These are phyloP conservation scores for Sordariomycetes sp. DNA, from an alignment of 2,329 filamentous ascomycete species.

Conservation along the genomic window DNA sequence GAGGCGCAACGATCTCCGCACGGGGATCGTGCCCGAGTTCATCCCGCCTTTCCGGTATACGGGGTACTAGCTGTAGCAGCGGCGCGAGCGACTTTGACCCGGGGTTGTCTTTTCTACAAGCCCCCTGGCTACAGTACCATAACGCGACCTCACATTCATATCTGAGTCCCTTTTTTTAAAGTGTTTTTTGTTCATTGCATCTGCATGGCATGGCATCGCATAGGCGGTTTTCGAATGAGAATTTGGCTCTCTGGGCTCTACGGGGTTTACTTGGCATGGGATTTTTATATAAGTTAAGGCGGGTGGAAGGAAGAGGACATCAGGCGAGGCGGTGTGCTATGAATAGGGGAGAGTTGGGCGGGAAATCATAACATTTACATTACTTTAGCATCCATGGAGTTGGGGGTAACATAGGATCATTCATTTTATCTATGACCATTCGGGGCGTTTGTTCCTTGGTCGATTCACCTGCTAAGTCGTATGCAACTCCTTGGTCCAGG, in stretches of 20 bases:
- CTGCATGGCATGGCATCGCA: constrained; percentile 16
- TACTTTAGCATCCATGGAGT: neutral
- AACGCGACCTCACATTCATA: neutral
- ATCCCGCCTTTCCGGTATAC: constrained; percentile 11
- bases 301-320: neutral
- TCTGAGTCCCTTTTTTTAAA: constrained; percentile 10
- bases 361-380: neutral
- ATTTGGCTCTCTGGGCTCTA: neutral
- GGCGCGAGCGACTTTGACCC: too few relatives aligned
- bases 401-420: neutral
- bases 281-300: neutral
- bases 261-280: neutral
- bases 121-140: neutral
- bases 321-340: neutral
- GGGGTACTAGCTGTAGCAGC: neutral
- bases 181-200: constrained; percentile 8
- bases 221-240: constrained; percentile 8
- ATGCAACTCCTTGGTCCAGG: neutral
- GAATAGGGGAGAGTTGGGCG: neutral
- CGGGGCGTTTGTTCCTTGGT: neutral
- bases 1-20: constrained; percentile 55
- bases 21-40: constrained; percentile 61
- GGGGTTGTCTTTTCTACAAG: neutral
- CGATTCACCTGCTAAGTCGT: neutral
- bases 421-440: neutral